Conservation (phyloP, 352 stramenopile genomes). For the Peronospora farinosa region DNA sequence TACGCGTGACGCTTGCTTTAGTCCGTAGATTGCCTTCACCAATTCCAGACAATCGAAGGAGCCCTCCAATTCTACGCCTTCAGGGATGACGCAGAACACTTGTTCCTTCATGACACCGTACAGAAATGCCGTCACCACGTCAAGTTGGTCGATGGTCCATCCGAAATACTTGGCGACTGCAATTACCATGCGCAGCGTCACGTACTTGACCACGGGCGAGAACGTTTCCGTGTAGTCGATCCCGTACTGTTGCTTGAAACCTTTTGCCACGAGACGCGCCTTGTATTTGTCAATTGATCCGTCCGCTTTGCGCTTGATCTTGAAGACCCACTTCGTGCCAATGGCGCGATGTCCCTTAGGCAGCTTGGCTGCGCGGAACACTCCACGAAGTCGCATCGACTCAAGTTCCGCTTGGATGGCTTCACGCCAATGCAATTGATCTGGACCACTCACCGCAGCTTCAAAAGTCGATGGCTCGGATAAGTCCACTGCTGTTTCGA, state of each 20-base stretch:
- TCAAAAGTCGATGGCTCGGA: too few species aligned
- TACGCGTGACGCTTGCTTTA: constrained; percentile 5
- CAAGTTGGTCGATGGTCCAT: constrained; percentile 5
- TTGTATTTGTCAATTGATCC: too few species aligned
- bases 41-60: not conserved
- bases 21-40: constrained; percentile 7
- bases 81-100: not conserved
- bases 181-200: constrained; percentile 4
- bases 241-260: constrained; percentile 24
- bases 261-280: not conserved
- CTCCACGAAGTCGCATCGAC: too few species aligned
- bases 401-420: too few species aligned
- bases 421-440: too few species aligned
- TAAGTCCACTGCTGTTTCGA: too few species aligned
- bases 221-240: constrained; percentile 22
- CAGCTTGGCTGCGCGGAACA: too few species aligned
- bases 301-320: too few species aligned
- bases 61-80: not conserved
- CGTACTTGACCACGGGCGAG: constrained; percentile 1
- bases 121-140: constrained; percentile 6
- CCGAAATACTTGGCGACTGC: not conserved
- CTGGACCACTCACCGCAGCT: too few species aligned
- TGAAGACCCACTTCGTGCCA: too few species aligned
- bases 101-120: constrained; percentile 8
- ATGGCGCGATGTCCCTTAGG: too few species aligned